phyloP scores from a whole-genome alignment of 352 stramenopile species.

The Phytophthora citricola region DNA sequence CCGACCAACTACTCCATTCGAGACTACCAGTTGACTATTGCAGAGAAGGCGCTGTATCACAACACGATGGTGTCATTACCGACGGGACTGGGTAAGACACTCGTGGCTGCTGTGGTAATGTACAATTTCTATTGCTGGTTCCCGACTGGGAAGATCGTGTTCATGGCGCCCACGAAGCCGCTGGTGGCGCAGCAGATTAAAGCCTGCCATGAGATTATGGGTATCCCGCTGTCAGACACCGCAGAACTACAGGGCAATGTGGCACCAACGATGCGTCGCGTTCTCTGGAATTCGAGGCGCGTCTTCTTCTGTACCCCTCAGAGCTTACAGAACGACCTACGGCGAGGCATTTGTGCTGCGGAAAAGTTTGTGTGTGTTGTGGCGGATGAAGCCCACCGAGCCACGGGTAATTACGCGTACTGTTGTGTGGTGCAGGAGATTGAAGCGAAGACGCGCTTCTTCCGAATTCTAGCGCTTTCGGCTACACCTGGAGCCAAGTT shows the following conservation, averaged over 20 bases:
- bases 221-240: slow-evolving; percentile 91
- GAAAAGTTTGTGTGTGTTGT: slow-evolving; percentile 96
- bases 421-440: slow-evolving; percentile 90
- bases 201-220: slow-evolving; percentile 95
- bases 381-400: slow-evolving; percentile 97
- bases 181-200: slow-evolving; percentile 98
- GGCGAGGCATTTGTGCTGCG: slow-evolving; percentile 75
- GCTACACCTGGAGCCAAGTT: slow-evolving; percentile 97
- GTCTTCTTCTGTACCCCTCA: slow-evolving; percentile 99
- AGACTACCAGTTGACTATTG: slow-evolving; percentile 96
- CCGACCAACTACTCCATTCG: slow-evolving; percentile 92
- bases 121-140: slow-evolving; percentile 99
- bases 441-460: slow-evolving; percentile 72
- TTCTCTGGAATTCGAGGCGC: slow-evolving; percentile 92
- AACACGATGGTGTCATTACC: slow-evolving; percentile 99
- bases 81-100: slow-evolving; percentile 99
- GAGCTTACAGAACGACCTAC: slow-evolving; percentile 97
- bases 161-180: slow-evolving; percentile 98
- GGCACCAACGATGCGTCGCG: slow-evolving; percentile 61
- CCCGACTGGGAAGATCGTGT: slow-evolving; percentile 94
- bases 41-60: slow-evolving; percentile 92
- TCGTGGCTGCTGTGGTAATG: slow-evolving; percentile 99
- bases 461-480: slow-evolving; percentile 95
- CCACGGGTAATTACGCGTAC: slow-evolving; percentile 97
- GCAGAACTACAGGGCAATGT: slow-evolving; percentile 89